A percentile compares a stretch with the other conserved stretches of the same genome.
Evolutionary conservation across 2,329 filamentous ascomycete genomes (phyloP).

Genomic region (Sclerotinia borealis): DNA sequence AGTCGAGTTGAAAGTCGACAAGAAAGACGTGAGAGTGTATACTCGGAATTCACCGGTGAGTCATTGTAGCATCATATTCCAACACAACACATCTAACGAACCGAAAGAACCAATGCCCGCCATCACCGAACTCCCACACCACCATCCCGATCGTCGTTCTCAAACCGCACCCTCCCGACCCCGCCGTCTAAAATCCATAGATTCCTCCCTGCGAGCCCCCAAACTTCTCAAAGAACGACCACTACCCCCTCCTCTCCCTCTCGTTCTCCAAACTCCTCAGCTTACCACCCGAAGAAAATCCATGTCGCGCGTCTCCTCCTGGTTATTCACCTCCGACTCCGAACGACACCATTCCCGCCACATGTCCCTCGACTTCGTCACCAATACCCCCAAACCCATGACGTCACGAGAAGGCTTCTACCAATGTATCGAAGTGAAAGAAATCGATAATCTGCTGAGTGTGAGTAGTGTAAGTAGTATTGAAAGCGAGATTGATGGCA

Average conservation of each 20-base stretch:
- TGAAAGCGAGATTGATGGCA: neutral
- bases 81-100: conserved; percentile 13
- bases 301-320: conserved; percentile 55
- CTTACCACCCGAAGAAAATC: conserved; percentile 64
- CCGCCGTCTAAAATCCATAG: conserved; percentile 10
- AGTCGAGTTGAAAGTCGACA: conserved; percentile 23
- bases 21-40: conserved; percentile 20
- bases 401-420: conserved; percentile 52
- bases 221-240: conserved; percentile 13
- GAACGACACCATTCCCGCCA: conserved; percentile 32
- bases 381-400: conserved; percentile 49
- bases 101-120: conserved; percentile 47
- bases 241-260: conserved; percentile 48
- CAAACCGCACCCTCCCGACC: conserved; percentile 10
- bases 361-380: conserved; percentile 45
- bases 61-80: neutral
- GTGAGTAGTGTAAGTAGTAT: neutral
- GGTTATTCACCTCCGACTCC: conserved; percentile 42
- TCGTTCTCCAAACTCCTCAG: conserved; percentile 41
- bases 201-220: conserved; percentile 3
- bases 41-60: conserved; percentile 26
- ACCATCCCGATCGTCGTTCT: conserved; percentile 31
- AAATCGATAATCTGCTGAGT: neutral
- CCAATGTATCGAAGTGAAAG: conserved; percentile 41
- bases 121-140: conserved; percentile 37